Evolutionary conservation across 306 rosid species (phyloP), one percentile per base, ranked within the genome.

Genomic region (Vigna reflexopilosa): DNA sequence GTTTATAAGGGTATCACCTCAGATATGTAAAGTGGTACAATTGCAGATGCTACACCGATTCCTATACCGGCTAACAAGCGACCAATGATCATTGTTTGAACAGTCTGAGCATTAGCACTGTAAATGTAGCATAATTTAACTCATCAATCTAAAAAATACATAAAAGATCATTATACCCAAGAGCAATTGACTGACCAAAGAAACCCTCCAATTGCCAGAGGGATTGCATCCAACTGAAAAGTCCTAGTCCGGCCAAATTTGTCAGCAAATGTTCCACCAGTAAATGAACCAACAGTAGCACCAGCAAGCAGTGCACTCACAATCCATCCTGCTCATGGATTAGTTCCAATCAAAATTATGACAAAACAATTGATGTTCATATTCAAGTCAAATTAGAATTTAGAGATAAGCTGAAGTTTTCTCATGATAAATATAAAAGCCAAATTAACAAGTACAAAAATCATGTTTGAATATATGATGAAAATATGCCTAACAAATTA

Each of bases 211-310:
- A 94, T 24, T 20, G 93, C 66, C 38, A 94, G 89, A 5, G 98
- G 98, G 69, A 94, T 90, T 19, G 88, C 97, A 79, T 94, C 96
- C 76, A 94, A 81, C 84, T 92, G 98, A 82, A 94, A 94, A 61
- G 96, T 90, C 80, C 86, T 87, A 17, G 93, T 89, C 83, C 98
- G 80, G 68, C 98, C 98, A 34, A 94, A 92, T 82, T 94, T 94
- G 82, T 94, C 98, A 32, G 98, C 98, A 81, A 94, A 85, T 40
- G 97, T 55, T 72, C 98, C 98, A 62, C 98, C 98, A 12, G 93
- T 92, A 75, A 94, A 90, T 24, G 98, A 92, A 77, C 98, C 98
- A 63, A 92, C 80, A 42, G 94, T 88, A 65, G 97, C 98, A 57
- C 98, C 97, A 16, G 96, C 97, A 65, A 94, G 96, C 73, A 83